Evolutionary conservation across 305 asterid species (phyloP).

Genomic region (Andrographis paniculata): DNA sequence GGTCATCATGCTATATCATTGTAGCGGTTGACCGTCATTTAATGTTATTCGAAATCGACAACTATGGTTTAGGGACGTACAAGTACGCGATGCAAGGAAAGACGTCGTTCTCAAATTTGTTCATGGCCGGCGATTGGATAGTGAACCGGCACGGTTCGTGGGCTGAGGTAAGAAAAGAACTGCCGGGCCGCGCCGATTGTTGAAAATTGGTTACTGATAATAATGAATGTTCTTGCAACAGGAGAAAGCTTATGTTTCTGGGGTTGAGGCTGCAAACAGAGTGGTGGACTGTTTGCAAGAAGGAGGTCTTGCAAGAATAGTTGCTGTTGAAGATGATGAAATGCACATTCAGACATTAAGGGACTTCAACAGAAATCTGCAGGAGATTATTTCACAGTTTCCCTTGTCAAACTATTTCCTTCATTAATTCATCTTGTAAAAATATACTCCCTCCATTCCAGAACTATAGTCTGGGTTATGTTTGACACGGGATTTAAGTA

Average conservation of each 20-base stretch:
- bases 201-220: too few species aligned
- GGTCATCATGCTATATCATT: too few species aligned
- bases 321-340: constrained; percentile 44
- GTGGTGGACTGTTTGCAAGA: constrained; percentile 40
- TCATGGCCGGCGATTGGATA: constrained; percentile 63
- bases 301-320: constrained; percentile 35
- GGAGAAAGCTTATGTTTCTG: constrained; percentile 51
- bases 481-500: too few species aligned
- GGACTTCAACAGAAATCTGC: constrained; percentile 32
- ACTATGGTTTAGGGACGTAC: constrained; percentile 35
- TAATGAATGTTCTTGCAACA: constrained; percentile 7
- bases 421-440: constrained; percentile 13
- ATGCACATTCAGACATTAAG: constrained; percentile 42
- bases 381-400: constrained; percentile 34
- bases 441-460: too few species aligned
- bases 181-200: too few species aligned
- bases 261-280: constrained; percentile 60
- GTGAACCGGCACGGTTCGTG: constrained; percentile 48
- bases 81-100: constrained; percentile 54
- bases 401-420: constrained; percentile 46
- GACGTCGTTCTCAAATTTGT: constrained; percentile 42
- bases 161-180: constrained; percentile 32
- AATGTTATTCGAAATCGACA: too few species aligned
- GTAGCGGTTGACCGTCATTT: too few species aligned
- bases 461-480: too few species aligned